Evolutionary conservation across 2,329 filamentous ascomycete species (phyloP).

Genomic region (Dactylella cylindrospora): DNA sequence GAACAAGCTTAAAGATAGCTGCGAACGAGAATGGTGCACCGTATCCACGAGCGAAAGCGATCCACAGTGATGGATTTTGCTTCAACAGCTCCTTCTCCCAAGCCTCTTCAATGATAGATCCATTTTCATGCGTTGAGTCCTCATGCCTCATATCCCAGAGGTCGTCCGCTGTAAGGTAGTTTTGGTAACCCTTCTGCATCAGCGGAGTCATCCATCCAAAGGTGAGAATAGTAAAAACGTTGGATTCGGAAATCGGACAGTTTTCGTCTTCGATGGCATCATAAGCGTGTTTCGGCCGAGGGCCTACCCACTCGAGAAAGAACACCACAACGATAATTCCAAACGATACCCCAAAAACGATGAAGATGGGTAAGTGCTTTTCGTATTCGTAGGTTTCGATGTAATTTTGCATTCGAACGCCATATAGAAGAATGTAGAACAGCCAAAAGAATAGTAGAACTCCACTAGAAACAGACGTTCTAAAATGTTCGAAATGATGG

Average conservation of each 20-base stretch:
- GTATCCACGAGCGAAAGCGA: conserved; percentile 79
- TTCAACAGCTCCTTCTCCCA: conserved; percentile 76
- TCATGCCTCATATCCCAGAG: conserved; percentile 84
- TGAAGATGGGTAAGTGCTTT: conserved; percentile 70
- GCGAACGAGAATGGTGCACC: conserved; percentile 80
- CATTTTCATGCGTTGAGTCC: conserved; percentile 76
- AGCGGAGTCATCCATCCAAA: conserved; percentile 99
- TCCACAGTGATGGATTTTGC: conserved; percentile 79
- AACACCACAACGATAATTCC: conserved; percentile 72
- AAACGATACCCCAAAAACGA: conserved; percentile 71
- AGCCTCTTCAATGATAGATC: conserved; percentile 67
- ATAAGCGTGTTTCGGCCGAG: conserved; percentile 69
- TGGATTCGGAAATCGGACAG: conserved; percentile 82
- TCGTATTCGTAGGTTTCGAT: conserved; percentile 73
- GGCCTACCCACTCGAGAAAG: conserved; percentile 78
- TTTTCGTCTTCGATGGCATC: conserved; percentile 59
- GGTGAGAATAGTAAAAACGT: conserved; percentile 87
- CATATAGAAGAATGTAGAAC: conserved; percentile 74
- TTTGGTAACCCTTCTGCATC: conserved; percentile 92
- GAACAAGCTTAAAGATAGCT: conserved; percentile 82
- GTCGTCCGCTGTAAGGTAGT: conserved; percentile 90
- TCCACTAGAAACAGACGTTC: conserved; percentile 80
- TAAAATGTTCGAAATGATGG: conserved; percentile 83
- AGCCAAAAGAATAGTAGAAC: conserved; percentile 92
- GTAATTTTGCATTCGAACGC: conserved; percentile 82